These are phyloP conservation scores for Pichia sorboxylosa DNA, from an alignment of 1,139 yeast species.

Conservation along the genomic window DNA sequence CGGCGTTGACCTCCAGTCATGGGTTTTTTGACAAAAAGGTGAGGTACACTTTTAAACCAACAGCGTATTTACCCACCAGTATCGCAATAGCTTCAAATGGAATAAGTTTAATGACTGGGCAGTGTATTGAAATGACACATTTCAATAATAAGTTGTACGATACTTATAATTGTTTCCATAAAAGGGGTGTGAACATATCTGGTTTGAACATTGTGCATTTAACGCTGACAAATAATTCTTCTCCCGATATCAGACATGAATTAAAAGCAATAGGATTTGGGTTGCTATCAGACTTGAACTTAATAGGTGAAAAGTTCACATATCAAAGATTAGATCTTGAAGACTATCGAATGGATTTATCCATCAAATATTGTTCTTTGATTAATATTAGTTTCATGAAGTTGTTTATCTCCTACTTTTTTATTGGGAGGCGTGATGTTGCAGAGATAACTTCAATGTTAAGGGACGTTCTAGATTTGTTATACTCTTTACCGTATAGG, in stretches of 20 bases:
- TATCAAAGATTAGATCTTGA: constrained; percentile 5
- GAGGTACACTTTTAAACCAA: not conserved
- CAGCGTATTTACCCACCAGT: not conserved
- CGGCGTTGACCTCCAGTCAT: constrained; percentile 8
- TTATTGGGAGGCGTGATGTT: constrained; percentile 7
- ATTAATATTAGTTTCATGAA: constrained; percentile 8
- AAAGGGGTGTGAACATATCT: constrained; percentile 7
- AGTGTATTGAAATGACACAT: constrained; percentile 3
- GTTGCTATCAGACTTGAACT: constrained; percentile 2
- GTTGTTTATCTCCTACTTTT: constrained; percentile 8
- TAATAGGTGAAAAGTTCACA: not conserved
- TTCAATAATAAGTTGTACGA: constrained; percentile 4
- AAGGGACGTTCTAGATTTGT: constrained; percentile 8
- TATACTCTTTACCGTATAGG: constrained; percentile 12
- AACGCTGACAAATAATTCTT: constrained; percentile 2
- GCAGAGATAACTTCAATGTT: not conserved
- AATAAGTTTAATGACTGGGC: constrained; percentile 10
- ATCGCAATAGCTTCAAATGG: constrained; percentile 8
- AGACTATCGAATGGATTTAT: constrained; percentile 13
- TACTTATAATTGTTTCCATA: constrained; percentile 2
- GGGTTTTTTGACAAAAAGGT: constrained; percentile 8
- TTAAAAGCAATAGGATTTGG: constrained; percentile 6
- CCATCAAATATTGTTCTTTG: constrained; percentile 10
- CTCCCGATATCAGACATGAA: not conserved
- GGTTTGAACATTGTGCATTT: constrained; percentile 10